phyloP scores from a whole-genome alignment of 805 yeast genomes.

The Metahyphopichia silvanorum region DNA sequence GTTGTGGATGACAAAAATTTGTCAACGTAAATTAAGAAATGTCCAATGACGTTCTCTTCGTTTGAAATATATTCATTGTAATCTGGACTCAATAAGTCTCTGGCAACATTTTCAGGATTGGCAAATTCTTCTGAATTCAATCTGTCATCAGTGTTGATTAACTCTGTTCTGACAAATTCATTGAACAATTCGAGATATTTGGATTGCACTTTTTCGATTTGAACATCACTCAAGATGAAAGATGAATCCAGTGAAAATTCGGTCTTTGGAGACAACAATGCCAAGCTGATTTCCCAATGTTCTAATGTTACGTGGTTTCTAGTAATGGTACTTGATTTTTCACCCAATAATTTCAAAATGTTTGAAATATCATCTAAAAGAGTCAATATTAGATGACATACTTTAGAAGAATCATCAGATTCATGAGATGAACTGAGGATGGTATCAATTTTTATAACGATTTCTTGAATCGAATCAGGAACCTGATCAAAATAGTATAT shows the following conservation, averaged over 20 bases:
- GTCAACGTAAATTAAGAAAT: conserved; percentile 35
- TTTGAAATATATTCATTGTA: conserved; percentile 39
- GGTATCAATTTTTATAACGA: conserved; percentile 45
- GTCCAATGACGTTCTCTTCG: conserved; percentile 38
- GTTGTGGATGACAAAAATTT: conserved; percentile 23
- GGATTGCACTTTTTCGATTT: conserved; percentile 30
- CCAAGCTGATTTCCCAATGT: conserved; percentile 42
- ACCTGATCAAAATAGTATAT: conserved; percentile 85
- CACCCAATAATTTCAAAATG: conserved; percentile 29
- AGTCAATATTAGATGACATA: conserved; percentile 15
- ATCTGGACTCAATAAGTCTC: conserved; percentile 34
- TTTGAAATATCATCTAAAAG: conserved; percentile 29
- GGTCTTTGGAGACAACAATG: conserved; percentile 20
- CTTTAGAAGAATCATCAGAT: neutral
- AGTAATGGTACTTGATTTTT: conserved; percentile 32
- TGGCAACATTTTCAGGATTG: conserved; percentile 12
- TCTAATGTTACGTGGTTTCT: conserved; percentile 42
- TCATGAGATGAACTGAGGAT: conserved; percentile 12
- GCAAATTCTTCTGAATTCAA: conserved; percentile 7
- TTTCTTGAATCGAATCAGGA: conserved; percentile 73
- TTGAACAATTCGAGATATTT: conserved; percentile 38
- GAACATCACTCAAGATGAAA: conserved; percentile 15
- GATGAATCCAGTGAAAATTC: conserved; percentile 8
- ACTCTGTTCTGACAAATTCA: conserved; percentile 32
- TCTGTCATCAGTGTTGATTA: conserved; percentile 10